Evolutionary conservation across 805 yeast species (phyloP).

Genomic region (Trichomonascus vanleenenianus): DNA sequence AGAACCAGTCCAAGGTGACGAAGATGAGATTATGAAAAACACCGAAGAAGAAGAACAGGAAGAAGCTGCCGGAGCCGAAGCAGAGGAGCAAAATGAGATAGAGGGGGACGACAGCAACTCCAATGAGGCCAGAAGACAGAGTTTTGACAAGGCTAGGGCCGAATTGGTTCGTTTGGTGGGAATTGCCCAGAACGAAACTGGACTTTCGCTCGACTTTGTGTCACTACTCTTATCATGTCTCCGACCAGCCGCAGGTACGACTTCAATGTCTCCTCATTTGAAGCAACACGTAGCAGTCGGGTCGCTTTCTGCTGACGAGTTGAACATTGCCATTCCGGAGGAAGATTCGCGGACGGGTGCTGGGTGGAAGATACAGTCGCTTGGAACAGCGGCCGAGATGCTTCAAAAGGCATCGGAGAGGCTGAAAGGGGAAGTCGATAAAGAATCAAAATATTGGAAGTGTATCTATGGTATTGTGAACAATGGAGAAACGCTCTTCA

Average conservation of each 20-base stretch:
- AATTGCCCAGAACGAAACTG: constrained; percentile 79
- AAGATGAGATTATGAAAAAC: constrained; percentile 5
- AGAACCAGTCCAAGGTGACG: neutral
- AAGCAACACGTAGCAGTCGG: constrained; percentile 69
- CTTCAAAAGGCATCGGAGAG: constrained; percentile 45
- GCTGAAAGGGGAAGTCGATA: constrained; percentile 45
- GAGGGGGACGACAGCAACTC: constrained; percentile 6
- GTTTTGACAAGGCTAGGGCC: constrained; percentile 21
- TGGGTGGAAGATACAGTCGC: constrained; percentile 81
- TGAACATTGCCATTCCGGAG: constrained; percentile 17
- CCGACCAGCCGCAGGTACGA: constrained; percentile 77
- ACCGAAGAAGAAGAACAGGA: constrained; percentile 20
- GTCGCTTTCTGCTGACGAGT: constrained; percentile 42
- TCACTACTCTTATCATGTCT: constrained; percentile 72
- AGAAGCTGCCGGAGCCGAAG: neutral
- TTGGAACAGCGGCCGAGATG: constrained; percentile 45
- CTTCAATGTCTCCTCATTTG: constrained; percentile 82
- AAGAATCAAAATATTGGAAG: constrained; percentile 66
- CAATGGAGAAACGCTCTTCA: constrained; percentile 56
- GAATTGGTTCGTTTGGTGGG: constrained; percentile 24
- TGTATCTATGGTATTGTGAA: constrained; percentile 35
- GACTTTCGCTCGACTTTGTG: constrained; percentile 79
- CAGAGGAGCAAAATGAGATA: constrained; percentile 15
- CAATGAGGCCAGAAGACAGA: constrained; percentile 6
- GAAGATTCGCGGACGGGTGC: constrained; percentile 40